These are phyloP conservation scores for Pleurozium schreberi DNA, from an alignment of 225 moss, liverwort and hornwort species.

Conservation along the genomic window DNA sequence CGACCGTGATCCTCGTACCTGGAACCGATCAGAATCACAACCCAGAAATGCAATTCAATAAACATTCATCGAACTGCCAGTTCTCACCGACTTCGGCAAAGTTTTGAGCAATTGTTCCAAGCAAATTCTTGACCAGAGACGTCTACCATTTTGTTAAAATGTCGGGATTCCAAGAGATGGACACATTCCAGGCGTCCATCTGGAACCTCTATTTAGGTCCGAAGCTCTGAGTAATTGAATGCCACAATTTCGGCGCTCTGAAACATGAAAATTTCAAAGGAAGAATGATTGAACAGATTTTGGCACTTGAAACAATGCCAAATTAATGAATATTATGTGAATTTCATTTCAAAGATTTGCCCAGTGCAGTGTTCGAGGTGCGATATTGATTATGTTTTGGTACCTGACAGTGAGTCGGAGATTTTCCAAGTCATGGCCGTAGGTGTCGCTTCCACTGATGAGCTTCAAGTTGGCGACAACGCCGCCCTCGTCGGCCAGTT, in stretches of 20 bases:
- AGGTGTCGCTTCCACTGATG: slow-evolving; percentile 13
- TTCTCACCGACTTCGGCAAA: not conserved
- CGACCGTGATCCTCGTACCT: slow-evolving; percentile 26
- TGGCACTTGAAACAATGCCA: not conserved
- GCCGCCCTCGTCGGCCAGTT: slow-evolving; percentile 24
- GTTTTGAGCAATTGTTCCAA: too few species aligned
- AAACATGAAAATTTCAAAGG: not conserved
- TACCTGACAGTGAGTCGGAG: slow-evolving; percentile 29
- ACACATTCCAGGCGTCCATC: not conserved
- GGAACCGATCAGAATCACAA: not conserved
- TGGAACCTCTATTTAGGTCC: not conserved
- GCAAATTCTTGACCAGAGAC: too few species aligned
- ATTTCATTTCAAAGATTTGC: not conserved
- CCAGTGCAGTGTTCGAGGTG: not conserved
- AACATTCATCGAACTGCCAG: not conserved
- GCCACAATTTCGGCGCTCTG: not conserved
- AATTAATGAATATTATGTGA: not conserved
- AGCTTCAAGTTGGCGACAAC: slow-evolving; percentile 24
- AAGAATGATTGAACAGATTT: not conserved
- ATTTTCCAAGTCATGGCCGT: slow-evolving; percentile 24
- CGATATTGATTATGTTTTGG: not conserved
- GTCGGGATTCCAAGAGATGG: not conserved
- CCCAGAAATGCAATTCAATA: not conserved
- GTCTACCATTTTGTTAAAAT: too few species aligned
- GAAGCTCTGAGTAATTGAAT: not conserved